Base-by-base conservation (phyloP, 306 rosid genomes). In the Astragalus glycyphyllos region DNA sequence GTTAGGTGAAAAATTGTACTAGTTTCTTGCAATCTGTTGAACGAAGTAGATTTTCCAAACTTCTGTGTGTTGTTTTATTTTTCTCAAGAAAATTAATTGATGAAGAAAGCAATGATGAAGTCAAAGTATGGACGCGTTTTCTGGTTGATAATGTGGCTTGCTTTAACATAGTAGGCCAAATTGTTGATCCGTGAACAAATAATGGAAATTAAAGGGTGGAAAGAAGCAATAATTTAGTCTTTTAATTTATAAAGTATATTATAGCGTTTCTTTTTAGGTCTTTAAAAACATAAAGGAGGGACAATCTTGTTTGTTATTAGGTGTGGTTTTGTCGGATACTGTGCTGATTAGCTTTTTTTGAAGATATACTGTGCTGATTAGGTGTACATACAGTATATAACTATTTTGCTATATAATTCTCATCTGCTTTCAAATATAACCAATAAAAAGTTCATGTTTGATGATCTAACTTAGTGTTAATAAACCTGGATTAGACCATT, bases 211-310 rank as follows among this genome's bases (percentile, higher is more conserved):
- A 55, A 48, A 71, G 60, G 20, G 12, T 6, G 3, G 45, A 46
- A 53, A 8, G 35, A 46, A 61, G 57, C 50, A 6, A 2, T 59
- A 15, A 8, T 60, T 73, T 65, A 32, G 14, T 46, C 58, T 34
- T 23, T 34, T 13, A 37, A 56, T 40, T 12, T 47, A 53, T 77
- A 32, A 37, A 55, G 64, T 57, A 53, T 58, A 20, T 31, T 4
- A 1, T 58, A 68, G 75, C 58, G 74, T 58, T 57, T 12, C 78
- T 79, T 79, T 79, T 47, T 57, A 66, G 71, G 54, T 11, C 67
- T 78, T 78, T 26, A 40, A 31, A 17, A n/a, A 48, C 51, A 13
- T 37, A 65, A 41, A 65, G 60, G 29, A 13, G 7, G 35, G 6
- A 55, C 60, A n/a, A 53, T 31, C 49, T 35, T 63, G 71, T 71